Base-by-base conservation (phyloP, 1,284 basidiomycete genomes). In the Sporisorium reilianum region DNA sequence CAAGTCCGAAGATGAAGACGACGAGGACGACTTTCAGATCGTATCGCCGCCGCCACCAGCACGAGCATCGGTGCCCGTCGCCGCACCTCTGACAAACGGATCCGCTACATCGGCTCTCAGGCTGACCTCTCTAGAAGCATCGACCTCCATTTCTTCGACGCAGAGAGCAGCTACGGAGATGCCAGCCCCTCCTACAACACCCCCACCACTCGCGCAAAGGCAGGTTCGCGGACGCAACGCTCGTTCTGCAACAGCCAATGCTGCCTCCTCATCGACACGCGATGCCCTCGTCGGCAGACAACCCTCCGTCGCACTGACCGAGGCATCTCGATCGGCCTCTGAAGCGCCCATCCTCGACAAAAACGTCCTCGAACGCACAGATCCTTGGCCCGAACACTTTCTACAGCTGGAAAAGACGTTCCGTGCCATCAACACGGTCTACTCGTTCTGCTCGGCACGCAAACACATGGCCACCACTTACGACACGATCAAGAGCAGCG, bases 341-440 rank as follows among this genome's bases (percentile, higher is more conserved):
- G 65, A 59, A 23, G 38, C 48, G 3, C 59, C 63, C 2, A 10
- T 41, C 12, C 14, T 51, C 32, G 69, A 66, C 11, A 75, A 67
- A 60, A 57, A 64, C 1, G 55, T 71, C 1, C 62, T 75, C 5
- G 52, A 64, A 25, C 67, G 73, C 42, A 64, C 41, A n/a, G 66
- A 73, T 25, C 69, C 69, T 4, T 87, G 85, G 77, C 86, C 86
- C 5, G 77, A 84, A 9, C 86, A 86, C 54, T 86, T 86, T 50
- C 45, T 78, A 16, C 66, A 80, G 25, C 81, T 87, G 10, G 85
- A 87, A 67, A 80, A 85, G 76, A 83, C 81, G 9, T 87, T 86
- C 75, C 84, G 94, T 91, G 93, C 94, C 18, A 86, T 96, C 64
- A 95, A 95, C 78, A 94, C 93, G 5, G 93, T 96, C 2, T 89